A percentile compares a stretch with the other conserved stretches of the same genome.
Evolutionary conservation across 106 monocot species (phyloP).

Genomic region (Vanilla planifolia): DNA sequence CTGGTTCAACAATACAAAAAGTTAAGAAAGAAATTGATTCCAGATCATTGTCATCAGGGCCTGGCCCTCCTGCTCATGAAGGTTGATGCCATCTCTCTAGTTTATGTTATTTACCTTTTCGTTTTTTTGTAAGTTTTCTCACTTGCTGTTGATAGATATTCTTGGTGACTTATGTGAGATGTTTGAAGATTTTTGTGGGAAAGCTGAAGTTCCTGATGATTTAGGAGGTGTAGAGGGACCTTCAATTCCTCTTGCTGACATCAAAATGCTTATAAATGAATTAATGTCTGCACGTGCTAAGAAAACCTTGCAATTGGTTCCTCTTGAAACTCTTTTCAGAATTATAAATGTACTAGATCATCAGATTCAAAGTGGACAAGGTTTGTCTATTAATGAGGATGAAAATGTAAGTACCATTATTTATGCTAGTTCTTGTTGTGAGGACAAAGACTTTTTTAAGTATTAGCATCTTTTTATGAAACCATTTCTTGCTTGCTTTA

Average conservation of each 20-base stretch:
- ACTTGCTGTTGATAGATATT: conserved; percentile 25
- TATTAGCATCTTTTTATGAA: neutral
- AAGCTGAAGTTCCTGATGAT: conserved; percentile 61
- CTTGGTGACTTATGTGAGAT: conserved; percentile 57
- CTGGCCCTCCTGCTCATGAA: conserved; percentile 47
- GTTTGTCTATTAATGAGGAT: conserved; percentile 63
- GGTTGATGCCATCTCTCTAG: conserved; percentile 28
- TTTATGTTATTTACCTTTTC: neutral
- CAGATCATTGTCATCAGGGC: conserved; percentile 29
- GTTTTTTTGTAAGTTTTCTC: conserved; percentile 1
- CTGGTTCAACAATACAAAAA: conserved; percentile 59
- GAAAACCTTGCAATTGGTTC: conserved; percentile 66
- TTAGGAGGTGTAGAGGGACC: conserved; percentile 34
- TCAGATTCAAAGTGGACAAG: conserved; percentile 78
- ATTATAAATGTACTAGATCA: conserved; percentile 74
- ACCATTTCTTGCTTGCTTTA: neutral
- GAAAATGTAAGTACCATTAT: conserved; percentile 52
- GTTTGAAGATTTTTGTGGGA: conserved; percentile 83
- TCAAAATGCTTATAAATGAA: conserved; percentile 71
- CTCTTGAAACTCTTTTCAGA: conserved; percentile 58
- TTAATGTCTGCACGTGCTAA: conserved; percentile 56
- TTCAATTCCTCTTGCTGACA: conserved; percentile 55
- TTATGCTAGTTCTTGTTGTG: neutral
- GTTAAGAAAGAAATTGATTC: conserved; percentile 57
- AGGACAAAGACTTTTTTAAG: neutral